Percentiles rank a stretch among this genome's conserved stretches.
These are phyloP conservation scores for Colletotrichum sp. DNA, from an alignment of 2,329 filamentous ascomycete species.

Conservation along the genomic window DNA sequence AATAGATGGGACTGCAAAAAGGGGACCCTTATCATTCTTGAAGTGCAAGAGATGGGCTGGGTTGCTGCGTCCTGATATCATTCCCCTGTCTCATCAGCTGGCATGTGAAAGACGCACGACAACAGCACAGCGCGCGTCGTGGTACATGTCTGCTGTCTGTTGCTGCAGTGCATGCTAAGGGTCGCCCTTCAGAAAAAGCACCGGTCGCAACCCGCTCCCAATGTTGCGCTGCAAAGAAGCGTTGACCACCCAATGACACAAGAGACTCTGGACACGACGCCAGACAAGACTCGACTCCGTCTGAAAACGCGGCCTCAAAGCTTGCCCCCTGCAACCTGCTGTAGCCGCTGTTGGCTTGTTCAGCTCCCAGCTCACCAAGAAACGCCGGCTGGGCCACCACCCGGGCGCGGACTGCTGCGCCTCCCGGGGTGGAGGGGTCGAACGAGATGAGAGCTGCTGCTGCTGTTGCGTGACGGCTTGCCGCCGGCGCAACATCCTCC, in stretches of 20 bases:
- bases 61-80: neutral
- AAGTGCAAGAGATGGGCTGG: neutral
- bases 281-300: neutral
- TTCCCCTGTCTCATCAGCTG: neutral
- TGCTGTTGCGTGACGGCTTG: neutral
- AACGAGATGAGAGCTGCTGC: neutral
- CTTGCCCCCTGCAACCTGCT: neutral
- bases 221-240: neutral
- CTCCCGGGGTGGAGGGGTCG: slow-evolving; percentile 1
- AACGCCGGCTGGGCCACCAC: neutral
- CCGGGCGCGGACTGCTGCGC: neutral
- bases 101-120: slow-evolving; percentile 8
- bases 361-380: neutral
- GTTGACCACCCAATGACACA: neutral
- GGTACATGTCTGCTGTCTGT: neutral
- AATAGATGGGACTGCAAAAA: neutral
- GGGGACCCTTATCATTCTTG: neutral
- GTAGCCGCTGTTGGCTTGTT: neutral
- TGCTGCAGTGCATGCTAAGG: neutral
- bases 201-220: neutral
- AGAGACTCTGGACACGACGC: neutral
- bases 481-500: slow-evolving; percentile 18
- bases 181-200: neutral
- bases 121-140: neutral
- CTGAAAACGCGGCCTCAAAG: neutral